phyloP scores from a whole-genome alignment of 2,329 filamentous ascomycete genomes.

The Xylaria arbuscula region DNA sequence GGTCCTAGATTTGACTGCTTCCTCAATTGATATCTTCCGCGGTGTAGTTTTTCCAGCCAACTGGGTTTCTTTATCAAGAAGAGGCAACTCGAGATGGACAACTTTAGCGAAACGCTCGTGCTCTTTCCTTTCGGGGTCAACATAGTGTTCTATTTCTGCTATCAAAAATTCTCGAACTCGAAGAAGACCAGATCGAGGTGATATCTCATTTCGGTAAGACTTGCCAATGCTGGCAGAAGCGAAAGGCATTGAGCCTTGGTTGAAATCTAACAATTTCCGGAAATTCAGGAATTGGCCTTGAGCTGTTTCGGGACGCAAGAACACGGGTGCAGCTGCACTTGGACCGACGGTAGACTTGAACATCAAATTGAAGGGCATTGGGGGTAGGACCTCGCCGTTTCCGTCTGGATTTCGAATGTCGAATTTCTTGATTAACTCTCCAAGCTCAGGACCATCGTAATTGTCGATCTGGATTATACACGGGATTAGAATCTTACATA shows the following conservation, averaged over 20 bases:
- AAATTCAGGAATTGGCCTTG: conserved; percentile 78
- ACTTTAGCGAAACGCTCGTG: conserved; percentile 89
- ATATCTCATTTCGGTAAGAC: conserved; percentile 77
- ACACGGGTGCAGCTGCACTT: conserved; percentile 70
- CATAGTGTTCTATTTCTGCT: conserved; percentile 59
- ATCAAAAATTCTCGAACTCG: conserved; percentile 76
- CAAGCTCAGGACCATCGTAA: conserved; percentile 71
- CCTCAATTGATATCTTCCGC: conserved; percentile 79
- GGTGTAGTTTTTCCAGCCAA: conserved; percentile 84
- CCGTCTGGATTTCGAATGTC: conserved; percentile 73
- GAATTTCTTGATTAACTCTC: conserved; percentile 71
- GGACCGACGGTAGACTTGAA: conserved; percentile 77
- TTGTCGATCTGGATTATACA: conserved; percentile 64
- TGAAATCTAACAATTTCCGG: conserved; percentile 74
- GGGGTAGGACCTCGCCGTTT: conserved; percentile 68
- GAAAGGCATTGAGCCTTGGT: conserved; percentile 75
- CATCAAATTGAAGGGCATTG: conserved; percentile 77
- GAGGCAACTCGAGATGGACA: conserved; percentile 81
- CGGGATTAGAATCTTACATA: neutral
- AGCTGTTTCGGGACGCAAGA: conserved; percentile 68
- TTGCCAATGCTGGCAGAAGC: conserved; percentile 78
- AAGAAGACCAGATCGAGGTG: conserved; percentile 71
- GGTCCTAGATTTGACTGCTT: conserved; percentile 83
- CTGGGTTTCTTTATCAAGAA: conserved; percentile 88
- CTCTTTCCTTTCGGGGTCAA: conserved; percentile 70